Evolutionary conservation across 495 filamentous ascomycete species (phyloP).

Genomic region (Penicillium pancosmium): DNA sequence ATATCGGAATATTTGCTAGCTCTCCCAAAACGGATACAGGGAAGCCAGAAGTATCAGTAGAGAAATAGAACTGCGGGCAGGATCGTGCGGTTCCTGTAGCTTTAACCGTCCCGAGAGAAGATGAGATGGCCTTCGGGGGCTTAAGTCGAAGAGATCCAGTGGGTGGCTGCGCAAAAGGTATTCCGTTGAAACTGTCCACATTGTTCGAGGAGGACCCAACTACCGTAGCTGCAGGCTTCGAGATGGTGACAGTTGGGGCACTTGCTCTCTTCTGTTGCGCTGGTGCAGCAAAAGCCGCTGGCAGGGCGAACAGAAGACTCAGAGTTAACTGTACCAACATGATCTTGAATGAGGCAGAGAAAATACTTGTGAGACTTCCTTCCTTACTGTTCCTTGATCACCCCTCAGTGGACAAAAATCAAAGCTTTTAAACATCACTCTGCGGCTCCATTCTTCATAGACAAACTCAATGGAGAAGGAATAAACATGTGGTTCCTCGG

Average conservation of each 20-base stretch:
- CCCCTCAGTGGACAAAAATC: neutral
- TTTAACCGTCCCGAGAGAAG: conserved; percentile 51
- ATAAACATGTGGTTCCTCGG: conserved; percentile 17
- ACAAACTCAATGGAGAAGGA: neutral
- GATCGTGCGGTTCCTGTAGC: conserved; percentile 51
- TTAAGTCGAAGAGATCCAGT: conserved; percentile 60
- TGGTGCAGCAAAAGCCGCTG: conserved; percentile 18
- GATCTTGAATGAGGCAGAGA: neutral
- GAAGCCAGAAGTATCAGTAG: conserved; percentile 41
- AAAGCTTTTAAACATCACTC: neutral
- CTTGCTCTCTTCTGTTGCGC: conserved; percentile 25
- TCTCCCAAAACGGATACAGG: conserved; percentile 50
- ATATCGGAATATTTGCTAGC: conserved; percentile 58
- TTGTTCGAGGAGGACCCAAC: conserved; percentile 42
- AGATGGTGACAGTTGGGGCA: conserved; percentile 47
- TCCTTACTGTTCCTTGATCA: neutral
- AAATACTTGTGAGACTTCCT: neutral
- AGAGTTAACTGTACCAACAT: neutral
- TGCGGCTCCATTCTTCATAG: neutral
- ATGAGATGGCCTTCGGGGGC: conserved; percentile 55
- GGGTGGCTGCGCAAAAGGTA: conserved; percentile 67
- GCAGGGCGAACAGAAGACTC: conserved; percentile 3
- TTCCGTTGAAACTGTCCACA: conserved; percentile 60
- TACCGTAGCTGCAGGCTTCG: conserved; percentile 50
- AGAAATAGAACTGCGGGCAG: conserved; percentile 56